These are phyloP conservation scores for Sporobolomyces roseus DNA, from an alignment of 768 basidiomycete genomes.

Conservation along the genomic window DNA sequence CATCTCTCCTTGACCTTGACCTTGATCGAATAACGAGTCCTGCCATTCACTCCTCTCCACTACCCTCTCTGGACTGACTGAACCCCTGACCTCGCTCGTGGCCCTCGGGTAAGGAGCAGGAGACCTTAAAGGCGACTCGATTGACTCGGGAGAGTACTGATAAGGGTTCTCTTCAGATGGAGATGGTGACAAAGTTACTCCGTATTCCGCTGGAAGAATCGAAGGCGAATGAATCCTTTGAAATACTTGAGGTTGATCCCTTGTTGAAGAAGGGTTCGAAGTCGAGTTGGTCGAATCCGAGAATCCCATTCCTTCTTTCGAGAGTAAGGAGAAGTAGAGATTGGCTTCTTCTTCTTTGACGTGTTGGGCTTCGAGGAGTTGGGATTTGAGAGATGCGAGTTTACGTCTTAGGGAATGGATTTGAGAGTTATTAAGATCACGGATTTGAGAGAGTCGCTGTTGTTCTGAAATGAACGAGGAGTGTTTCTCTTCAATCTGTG, in stretches of 20 bases:
- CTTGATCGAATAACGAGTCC: too few species aligned
- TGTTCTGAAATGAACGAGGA: slow-evolving; percentile 27
- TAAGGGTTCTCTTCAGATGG: too few species aligned
- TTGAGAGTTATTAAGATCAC: slow-evolving; percentile 2
- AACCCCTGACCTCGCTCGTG: background rate
- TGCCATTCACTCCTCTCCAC: too few species aligned
- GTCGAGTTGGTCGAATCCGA: background rate
- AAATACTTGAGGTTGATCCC: too few species aligned
- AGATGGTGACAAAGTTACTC: too few species aligned
- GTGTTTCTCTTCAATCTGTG: slow-evolving; percentile 25
- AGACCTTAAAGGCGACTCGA: background rate
- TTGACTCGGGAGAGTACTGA: background rate
- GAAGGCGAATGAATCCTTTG: too few species aligned
- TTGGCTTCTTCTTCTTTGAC: slow-evolving; percentile 18
- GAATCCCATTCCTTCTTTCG: background rate
- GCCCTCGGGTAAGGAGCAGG: background rate
- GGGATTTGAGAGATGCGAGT: background rate
- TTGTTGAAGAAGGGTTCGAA: too few species aligned
- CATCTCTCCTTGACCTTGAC: too few species aligned
- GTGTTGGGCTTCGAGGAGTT: slow-evolving; percentile 16
- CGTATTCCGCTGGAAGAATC: too few species aligned
- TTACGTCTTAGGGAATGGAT: background rate
- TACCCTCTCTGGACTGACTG: too few species aligned
- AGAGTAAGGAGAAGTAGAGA: slow-evolving; percentile 16
- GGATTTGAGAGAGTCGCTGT: background rate